phyloP scores from a whole-genome alignment of 164 flowering plant genomes.

The Umbellularia californica region DNA sequence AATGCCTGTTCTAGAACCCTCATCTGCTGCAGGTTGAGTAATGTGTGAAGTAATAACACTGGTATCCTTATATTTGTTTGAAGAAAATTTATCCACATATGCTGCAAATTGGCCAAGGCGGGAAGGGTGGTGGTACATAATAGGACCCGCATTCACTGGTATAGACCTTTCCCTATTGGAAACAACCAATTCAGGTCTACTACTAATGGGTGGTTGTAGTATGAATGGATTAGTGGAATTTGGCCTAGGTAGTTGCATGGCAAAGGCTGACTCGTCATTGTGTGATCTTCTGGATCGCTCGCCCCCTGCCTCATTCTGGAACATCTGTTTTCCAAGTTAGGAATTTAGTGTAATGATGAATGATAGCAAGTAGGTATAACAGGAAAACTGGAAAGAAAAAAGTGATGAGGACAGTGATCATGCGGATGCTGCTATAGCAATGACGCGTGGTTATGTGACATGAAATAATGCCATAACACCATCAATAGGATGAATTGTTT shows the following conservation, averaged over 20 bases:
- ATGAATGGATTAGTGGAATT: conserved; percentile 34
- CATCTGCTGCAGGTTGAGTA: conserved; percentile 85
- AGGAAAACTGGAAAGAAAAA: no score
- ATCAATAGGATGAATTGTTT: neutral
- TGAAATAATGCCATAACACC: conserved; percentile 3
- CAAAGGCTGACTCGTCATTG: conserved; percentile 44
- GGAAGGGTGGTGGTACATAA: conserved; percentile 33
- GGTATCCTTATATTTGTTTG: conserved; percentile 48
- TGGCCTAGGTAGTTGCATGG: conserved; percentile 49
- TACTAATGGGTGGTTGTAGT: conserved; percentile 35
- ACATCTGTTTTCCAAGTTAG: conserved; percentile 36
- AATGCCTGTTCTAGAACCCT: conserved; percentile 94
- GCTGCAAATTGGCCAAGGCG: conserved; percentile 45
- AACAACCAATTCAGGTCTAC: conserved; percentile 37
- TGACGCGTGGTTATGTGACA: neutral
- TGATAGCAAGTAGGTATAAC: no score
- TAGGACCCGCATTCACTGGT: conserved; percentile 35
- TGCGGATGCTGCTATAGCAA: neutral
- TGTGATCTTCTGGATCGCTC: conserved; percentile 49
- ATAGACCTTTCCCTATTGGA: conserved; percentile 55
- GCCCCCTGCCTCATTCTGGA: conserved; percentile 45
- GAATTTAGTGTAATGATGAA: neutral
- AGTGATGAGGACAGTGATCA: neutral
- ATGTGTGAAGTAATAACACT: conserved; percentile 46
- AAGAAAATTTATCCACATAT: conserved; percentile 38